These are phyloP conservation scores for Podaxis sp. DNA, from an alignment of 768 basidiomycete genomes.

Conservation along the genomic window DNA sequence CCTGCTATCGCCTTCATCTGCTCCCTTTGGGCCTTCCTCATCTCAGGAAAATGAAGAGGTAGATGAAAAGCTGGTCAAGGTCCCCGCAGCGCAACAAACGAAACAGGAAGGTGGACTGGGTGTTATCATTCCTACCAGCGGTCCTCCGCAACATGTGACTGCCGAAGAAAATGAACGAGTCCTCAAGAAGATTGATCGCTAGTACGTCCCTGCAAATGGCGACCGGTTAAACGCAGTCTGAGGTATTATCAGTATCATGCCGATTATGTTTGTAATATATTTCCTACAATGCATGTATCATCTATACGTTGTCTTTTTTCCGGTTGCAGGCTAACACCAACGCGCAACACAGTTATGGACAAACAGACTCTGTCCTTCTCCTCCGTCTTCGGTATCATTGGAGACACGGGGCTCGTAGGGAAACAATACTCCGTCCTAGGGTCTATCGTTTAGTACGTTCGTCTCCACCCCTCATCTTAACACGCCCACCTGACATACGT, in stretches of 20 bases:
- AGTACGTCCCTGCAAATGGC: slow-evolving; percentile 19
- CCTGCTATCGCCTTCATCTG: background rate
- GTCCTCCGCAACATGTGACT: slow-evolving; percentile 17
- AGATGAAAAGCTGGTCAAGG: background rate
- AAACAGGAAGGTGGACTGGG: slow-evolving; percentile 20
- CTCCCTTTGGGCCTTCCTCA: background rate
- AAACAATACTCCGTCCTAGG: slow-evolving; percentile 35
- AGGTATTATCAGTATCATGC: slow-evolving; percentile 26
- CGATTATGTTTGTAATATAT: slow-evolving; percentile 31
- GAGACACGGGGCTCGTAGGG: slow-evolving; percentile 29
- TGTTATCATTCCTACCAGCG: slow-evolving; percentile 14
- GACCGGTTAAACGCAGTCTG: too few relatives aligned
- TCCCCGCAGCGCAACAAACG: background rate
- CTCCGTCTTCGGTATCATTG: slow-evolving; percentile 34
- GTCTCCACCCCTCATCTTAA: background rate
- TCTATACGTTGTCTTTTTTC: background rate
- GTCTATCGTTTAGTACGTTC: slow-evolving; percentile 30
- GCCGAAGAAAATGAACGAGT: slow-evolving; percentile 26
- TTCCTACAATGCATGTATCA: slow-evolving; percentile 27
- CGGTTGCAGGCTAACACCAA: background rate
- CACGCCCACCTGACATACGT: background rate
- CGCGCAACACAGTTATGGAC: slow-evolving; percentile 27
- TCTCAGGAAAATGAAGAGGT: background rate
- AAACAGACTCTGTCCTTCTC: slow-evolving; percentile 33
- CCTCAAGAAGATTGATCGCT: slow-evolving; percentile 28